Evolutionary conservation across 306 rosid genomes (phyloP), one percentile per base, ranked within the genome.

Genomic region (Cicer chorassanicum): DNA sequence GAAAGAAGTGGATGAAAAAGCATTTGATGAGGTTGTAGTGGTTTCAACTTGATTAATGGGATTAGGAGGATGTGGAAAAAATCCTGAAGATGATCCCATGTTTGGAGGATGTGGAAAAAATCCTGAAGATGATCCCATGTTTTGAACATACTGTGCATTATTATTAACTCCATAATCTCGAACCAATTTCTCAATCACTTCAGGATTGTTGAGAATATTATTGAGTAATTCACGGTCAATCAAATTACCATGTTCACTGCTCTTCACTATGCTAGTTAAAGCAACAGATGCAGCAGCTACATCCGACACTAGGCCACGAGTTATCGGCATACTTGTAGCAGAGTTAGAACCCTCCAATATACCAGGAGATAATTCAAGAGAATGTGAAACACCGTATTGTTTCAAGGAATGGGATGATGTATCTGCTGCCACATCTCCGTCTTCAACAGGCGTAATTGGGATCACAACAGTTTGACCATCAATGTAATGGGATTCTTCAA

Each of bases 361-460:
- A 83, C 74, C 86, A 29, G 79, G 66, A 76, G 86, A 65, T 14
- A 78, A 65, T 34, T 54, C 79, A 59, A 55, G 67, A 42, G 84
- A 70, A 40, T 73, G 82, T 36, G 85, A 60, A 82, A 53, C 77
- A 19, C 73, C 34, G 46, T 41, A 77, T 1, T 80, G 70, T 46
- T 53, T 53, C 41, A 68, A 14, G 42, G 84, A 78, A 71, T 79
- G 84, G 9, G 83, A 67, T 13, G 54, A 76, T 68, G 78, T 44
- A 49, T 83, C 91, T 3, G 74, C 43, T 29, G 83, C 73, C 8
- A 44, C 84, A 80, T 93, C 98, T 85, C 91, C 98, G 14, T 93
- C 98, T 84, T 93, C 98, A 46, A 90, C 55, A 1, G 98, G 87
- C 1, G 96, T 93, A 56, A 93, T 88, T 56, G 98, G 98, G 82